Evolutionary conservation across 2,329 filamentous ascomycete species (phyloP).

Genomic region (Cladosporium sp.): DNA sequence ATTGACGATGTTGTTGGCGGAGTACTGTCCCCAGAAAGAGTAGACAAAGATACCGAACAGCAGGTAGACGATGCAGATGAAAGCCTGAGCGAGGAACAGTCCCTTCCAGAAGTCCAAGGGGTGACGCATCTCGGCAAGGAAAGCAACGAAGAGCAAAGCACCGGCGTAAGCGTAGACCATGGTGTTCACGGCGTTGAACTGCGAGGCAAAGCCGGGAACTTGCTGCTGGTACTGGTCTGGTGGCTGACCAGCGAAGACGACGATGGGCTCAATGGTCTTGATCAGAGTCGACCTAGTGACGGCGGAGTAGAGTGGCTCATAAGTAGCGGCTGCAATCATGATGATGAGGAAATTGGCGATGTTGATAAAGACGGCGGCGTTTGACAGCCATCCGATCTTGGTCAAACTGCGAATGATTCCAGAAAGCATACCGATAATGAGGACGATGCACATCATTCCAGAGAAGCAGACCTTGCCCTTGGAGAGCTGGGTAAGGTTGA

Average conservation of each 20-base stretch:
- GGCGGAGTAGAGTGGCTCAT: conserved; percentile 49
- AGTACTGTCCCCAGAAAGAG: conserved; percentile 50
- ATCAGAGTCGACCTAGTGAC: conserved; percentile 23
- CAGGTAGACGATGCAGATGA: conserved; percentile 52
- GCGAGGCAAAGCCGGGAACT: conserved; percentile 23
- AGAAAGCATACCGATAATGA: conserved; percentile 51
- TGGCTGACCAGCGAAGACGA: conserved; percentile 44
- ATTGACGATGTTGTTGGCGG: conserved; percentile 44
- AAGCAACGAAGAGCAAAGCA: conserved; percentile 58
- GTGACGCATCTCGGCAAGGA: conserved; percentile 56
- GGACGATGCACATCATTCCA: conserved; percentile 51
- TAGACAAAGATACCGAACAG: conserved; percentile 52
- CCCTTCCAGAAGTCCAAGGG: conserved; percentile 53
- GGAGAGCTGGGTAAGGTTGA: conserved; percentile 56
- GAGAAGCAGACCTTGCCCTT: conserved; percentile 51
- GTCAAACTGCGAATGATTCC: conserved; percentile 59
- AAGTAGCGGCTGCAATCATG: conserved; percentile 55
- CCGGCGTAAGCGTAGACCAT: conserved; percentile 50
- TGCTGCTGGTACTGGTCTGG: conserved; percentile 25
- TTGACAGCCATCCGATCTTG: conserved; percentile 57
- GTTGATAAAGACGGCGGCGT: conserved; percentile 57
- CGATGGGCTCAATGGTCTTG: conserved; percentile 32
- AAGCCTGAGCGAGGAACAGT: conserved; percentile 47
- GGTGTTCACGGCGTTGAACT: conserved; percentile 28
- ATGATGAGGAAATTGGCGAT: conserved; percentile 51